Evolutionary conservation across 257 asterid species (phyloP).

Genomic region (Penstemon barbatus): DNA sequence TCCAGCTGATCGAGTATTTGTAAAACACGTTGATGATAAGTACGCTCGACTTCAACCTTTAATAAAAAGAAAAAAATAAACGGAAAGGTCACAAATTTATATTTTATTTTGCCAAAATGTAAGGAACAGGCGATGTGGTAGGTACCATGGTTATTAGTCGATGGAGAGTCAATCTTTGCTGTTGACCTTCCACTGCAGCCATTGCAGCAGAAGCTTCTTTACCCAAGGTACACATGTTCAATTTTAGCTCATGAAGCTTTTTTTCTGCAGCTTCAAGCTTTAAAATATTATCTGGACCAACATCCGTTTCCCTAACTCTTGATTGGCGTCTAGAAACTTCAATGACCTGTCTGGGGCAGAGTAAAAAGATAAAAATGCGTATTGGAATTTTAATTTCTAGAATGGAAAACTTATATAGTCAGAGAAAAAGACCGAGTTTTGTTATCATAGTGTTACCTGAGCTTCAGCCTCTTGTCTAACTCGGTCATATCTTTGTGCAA

Average conservation of each 20-base stretch:
- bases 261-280: constrained; percentile 63
- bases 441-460: constrained; percentile 41
- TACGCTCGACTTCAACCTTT: constrained; percentile 73
- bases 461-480: constrained; percentile 58
- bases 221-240: constrained; percentile 56
- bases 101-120: background rate
- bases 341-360: constrained; percentile 49
- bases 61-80: constrained; percentile 6
- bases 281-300: constrained; percentile 41
- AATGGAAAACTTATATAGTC: background rate
- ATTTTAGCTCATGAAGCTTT: constrained; percentile 63
- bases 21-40: constrained; percentile 57
- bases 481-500: constrained; percentile 52
- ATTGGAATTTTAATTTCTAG: background rate
- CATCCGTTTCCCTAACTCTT: constrained; percentile 48
- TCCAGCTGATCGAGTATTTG: constrained; percentile 74
- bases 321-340: constrained; percentile 69
- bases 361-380: constrained; percentile 10
- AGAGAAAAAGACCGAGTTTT: background rate
- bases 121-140: background rate
- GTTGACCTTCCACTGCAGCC: constrained; percentile 73
- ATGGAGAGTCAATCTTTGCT: constrained; percentile 63
- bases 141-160: constrained; percentile 59
- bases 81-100: too few relatives aligned
- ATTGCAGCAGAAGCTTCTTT: constrained; percentile 69